Percentiles rank a stretch among this genome's conserved stretches.
Evolutionary conservation across 805 yeast species (phyloP).

Genomic region (Cyberlindnera petersonii): DNA sequence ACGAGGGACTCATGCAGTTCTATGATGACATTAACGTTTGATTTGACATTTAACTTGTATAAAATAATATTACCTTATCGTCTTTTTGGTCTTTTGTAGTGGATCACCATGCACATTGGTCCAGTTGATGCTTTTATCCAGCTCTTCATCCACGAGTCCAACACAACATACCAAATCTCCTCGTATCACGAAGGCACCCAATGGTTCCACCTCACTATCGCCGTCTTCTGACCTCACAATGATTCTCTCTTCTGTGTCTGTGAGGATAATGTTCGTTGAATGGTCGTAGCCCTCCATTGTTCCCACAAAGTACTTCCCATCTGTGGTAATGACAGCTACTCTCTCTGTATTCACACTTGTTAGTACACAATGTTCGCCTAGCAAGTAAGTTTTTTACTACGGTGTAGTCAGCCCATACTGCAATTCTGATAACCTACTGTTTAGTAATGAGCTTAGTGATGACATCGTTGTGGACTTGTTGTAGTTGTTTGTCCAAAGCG

Average conservation of each 20-base stretch:
- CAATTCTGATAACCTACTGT: conserved; percentile 18
- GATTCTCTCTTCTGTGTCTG: conserved; percentile 48
- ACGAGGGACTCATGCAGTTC: too few species aligned
- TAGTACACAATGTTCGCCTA: too few species aligned
- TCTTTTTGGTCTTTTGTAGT: conserved; percentile 23
- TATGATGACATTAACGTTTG: not conserved
- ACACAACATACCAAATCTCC: conserved; percentile 58
- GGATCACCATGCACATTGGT: conserved; percentile 24
- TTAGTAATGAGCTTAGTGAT: conserved; percentile 19
- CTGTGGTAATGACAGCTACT: conserved; percentile 54
- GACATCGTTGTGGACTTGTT: conserved; percentile 18
- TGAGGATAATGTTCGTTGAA: conserved; percentile 54
- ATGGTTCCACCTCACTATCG: conserved; percentile 25
- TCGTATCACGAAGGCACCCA: conserved; percentile 52
- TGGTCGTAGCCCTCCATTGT: conserved; percentile 59
- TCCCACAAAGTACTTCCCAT: conserved; percentile 50
- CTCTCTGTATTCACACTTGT: conserved; percentile 35
- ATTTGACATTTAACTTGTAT: not conserved
- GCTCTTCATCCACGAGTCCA: conserved; percentile 46
- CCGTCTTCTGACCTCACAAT: conserved; percentile 34
- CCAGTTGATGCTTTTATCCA: conserved; percentile 37
- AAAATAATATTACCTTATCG: conserved; percentile 15
- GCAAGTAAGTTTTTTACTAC: too few species aligned
- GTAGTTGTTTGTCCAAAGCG: not conserved
- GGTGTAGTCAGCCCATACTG: not conserved